A percentile compares a stretch with the other conserved stretches of the same genome.
Conservation (phyloP, 805 yeast genomes). For the Zygotorulaspora danielsina region DNA sequence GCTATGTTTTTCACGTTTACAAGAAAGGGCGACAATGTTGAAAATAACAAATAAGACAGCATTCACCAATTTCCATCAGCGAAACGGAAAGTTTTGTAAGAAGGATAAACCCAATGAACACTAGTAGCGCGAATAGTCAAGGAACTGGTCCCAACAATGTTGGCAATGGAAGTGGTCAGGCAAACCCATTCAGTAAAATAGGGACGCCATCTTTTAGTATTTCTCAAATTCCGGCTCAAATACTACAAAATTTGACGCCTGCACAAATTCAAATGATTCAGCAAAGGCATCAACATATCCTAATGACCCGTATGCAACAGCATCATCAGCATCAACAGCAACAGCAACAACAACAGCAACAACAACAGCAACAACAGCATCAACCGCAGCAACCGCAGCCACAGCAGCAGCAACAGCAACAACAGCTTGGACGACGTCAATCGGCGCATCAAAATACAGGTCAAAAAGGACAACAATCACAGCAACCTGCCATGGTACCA, state of each 20-base stretch:
- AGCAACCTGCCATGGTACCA: neutral
- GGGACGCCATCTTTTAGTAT: constrained; percentile 36
- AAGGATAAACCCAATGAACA: constrained; percentile 5
- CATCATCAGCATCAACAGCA: constrained; percentile 22
- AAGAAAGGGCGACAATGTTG: neutral
- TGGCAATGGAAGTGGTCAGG: constrained; percentile 5
- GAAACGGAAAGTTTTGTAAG: neutral
- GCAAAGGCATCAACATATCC: constrained; percentile 34
- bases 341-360: constrained; percentile 16
- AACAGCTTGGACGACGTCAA: constrained; percentile 12
- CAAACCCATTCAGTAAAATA: constrained; percentile 30
- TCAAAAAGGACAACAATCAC: constrained; percentile 7
- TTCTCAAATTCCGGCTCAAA: constrained; percentile 34
- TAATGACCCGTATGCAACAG: constrained; percentile 30
- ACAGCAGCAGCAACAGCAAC: constrained; percentile 14
- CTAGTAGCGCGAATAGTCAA: constrained; percentile 7
- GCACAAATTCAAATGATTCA: constrained; percentile 35
- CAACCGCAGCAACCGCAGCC: constrained; percentile 6
- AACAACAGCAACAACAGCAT: constrained; percentile 11
- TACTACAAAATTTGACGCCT: constrained; percentile 31
- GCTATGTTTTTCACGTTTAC: neutral
- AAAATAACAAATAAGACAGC: constrained; percentile 1
- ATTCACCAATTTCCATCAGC: neutral
- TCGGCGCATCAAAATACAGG: constrained; percentile 9
- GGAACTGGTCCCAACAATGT: constrained; percentile 1